Percentiles rank a stretch among this genome's conserved stretches.
Evolutionary conservation across 352 stramenopile genomes (phyloP).

Genomic region (Globisporangium nodosum): DNA sequence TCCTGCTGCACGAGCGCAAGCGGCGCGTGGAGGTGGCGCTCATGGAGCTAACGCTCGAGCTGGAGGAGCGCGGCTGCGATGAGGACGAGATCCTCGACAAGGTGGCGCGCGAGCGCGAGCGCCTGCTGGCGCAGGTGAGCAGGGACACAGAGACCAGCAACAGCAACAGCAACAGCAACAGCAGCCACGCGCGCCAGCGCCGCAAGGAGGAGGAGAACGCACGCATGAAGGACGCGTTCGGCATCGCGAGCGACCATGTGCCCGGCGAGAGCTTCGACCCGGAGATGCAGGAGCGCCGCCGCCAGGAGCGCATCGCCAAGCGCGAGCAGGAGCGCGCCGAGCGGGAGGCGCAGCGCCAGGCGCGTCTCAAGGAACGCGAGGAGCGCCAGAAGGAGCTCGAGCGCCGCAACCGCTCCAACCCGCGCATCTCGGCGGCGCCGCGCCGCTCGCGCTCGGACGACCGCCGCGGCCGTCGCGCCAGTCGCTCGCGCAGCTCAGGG

Average conservation of each 20-base stretch:
- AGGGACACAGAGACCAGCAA: not conserved
- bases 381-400: constrained; percentile 22
- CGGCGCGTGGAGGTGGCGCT: constrained; percentile 76
- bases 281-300: constrained; percentile 60
- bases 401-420: constrained; percentile 21
- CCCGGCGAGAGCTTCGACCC: constrained; percentile 73
- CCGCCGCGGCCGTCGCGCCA: constrained; percentile 3
- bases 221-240: constrained; percentile 65
- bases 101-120: constrained; percentile 45
- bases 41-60: constrained; percentile 68
- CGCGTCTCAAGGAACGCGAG: constrained; percentile 33
- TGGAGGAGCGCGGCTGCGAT: constrained; percentile 68
- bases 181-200: constrained; percentile 47
- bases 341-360: constrained; percentile 30
- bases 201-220: constrained; percentile 67
- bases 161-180: constrained; percentile 5
- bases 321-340: constrained; percentile 46
- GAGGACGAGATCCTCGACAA: constrained; percentile 68
- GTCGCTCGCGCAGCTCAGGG: constrained; percentile 8
- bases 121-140: constrained; percentile 32
- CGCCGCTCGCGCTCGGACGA: constrained; percentile 17
- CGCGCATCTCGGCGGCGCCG: constrained; percentile 12
- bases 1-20: constrained; percentile 77
- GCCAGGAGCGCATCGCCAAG: constrained; percentile 37
- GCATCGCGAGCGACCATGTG: constrained; percentile 66